Conservation (phyloP, 495 filamentous ascomycete genomes). For the Hypoxylon subgilvum region DNA sequence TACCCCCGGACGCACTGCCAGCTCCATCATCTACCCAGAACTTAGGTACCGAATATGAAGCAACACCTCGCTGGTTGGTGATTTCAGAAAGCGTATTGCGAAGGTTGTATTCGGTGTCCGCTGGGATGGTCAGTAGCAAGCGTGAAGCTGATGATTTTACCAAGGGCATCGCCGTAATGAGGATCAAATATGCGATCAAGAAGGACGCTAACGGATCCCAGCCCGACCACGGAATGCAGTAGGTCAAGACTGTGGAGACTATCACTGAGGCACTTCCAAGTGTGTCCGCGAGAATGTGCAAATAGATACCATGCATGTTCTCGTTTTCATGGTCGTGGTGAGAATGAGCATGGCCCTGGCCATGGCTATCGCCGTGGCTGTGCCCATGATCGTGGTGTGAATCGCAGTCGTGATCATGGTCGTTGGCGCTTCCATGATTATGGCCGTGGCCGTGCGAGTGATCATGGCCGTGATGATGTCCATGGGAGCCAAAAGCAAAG, state of each 20-base stretch:
- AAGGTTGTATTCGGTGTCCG: constrained; percentile 84
- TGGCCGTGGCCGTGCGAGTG: constrained; percentile 48
- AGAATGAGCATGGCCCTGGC: constrained; percentile 45
- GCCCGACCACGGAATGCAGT: constrained; percentile 86
- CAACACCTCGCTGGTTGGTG: constrained; percentile 80
- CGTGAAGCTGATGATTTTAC: constrained; percentile 82
- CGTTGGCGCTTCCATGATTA: constrained; percentile 42
- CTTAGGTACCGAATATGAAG: constrained; percentile 82
- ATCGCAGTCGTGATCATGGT: constrained; percentile 52
- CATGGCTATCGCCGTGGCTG: constrained; percentile 45
- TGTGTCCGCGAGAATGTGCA: constrained; percentile 94
- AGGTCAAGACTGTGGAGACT: constrained; percentile 84
- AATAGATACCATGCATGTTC: constrained; percentile 99
- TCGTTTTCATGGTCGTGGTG: constrained; percentile 80
- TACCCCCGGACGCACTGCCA: constrained; percentile 53
- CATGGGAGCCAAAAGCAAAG: constrained; percentile 77
- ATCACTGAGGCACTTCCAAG: constrained; percentile 94
- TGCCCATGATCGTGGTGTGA: constrained; percentile 55
- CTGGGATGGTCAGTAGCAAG: constrained; percentile 82
- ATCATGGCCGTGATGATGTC: constrained; percentile 64
- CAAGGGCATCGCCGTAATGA: constrained; percentile 83
- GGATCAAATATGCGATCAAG: constrained; percentile 90
- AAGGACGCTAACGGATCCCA: constrained; percentile 96
- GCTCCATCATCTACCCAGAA: constrained; percentile 90
- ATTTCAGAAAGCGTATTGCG: constrained; percentile 85